phyloP scores from a whole-genome alignment of 2,329 filamentous ascomycete species.

The Fusarium newnesense region DNA sequence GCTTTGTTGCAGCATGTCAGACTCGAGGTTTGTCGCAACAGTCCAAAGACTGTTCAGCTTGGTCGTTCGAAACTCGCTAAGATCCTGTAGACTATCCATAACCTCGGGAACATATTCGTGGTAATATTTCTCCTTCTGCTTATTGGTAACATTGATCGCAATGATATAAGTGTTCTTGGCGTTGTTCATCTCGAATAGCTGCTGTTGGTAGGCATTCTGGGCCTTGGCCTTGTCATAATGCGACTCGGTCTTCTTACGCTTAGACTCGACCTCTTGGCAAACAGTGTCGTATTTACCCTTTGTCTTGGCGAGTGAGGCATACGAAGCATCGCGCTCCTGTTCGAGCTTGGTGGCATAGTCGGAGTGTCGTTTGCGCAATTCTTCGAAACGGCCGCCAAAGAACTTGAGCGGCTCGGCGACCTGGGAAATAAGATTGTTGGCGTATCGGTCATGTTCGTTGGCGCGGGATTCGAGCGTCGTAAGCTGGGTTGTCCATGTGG shows the following conservation, averaged over 20 bases:
- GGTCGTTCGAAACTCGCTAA: conserved; percentile 87
- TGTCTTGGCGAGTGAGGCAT: conserved; percentile 85
- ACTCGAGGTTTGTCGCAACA: conserved; percentile 81
- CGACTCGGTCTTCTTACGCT: conserved; percentile 93
- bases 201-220: conserved; percentile 90
- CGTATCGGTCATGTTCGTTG: conserved; percentile 87
- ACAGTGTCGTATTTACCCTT: conserved; percentile 93
- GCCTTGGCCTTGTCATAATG: conserved; percentile 96
- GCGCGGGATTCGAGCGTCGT: conserved; percentile 89
- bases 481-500: conserved; percentile 95
- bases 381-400: conserved; percentile 81
- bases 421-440: conserved; percentile 78
- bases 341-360: conserved; percentile 91
- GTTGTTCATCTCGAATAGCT: conserved; percentile 95
- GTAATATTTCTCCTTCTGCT: conserved; percentile 97
- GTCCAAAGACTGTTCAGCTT: conserved; percentile 90
- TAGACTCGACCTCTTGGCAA: conserved; percentile 94
- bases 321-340: conserved; percentile 86
- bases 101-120: conserved; percentile 96
- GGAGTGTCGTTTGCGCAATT: conserved; percentile 88
- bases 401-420: conserved; percentile 89
- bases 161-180: conserved; percentile 98
- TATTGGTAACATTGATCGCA: conserved; percentile 95
- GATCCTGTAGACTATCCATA: conserved; percentile 91
- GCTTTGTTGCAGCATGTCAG: conserved; percentile 79